These are phyloP conservation scores for Russula lepida DNA, from an alignment of 768 basidiomycete genomes.

Conservation along the genomic window DNA sequence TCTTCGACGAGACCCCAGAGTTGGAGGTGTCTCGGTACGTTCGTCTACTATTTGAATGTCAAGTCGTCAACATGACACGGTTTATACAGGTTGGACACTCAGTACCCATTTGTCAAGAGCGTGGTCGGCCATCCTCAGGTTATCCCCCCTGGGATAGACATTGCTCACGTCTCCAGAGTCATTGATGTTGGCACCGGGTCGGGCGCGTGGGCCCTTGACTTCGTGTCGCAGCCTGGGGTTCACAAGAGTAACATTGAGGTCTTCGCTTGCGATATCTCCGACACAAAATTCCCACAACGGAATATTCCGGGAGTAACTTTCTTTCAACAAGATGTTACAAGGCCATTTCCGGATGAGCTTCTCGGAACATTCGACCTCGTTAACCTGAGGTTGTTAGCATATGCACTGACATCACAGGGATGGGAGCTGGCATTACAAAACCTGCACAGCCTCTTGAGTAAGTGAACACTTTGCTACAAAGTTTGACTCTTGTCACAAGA, in stretches of 20 bases:
- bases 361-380: constrained; percentile 4
- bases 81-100: no score
- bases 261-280: constrained; percentile 7
- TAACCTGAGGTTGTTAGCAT: neutral
- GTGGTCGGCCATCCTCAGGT: neutral
- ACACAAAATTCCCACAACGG: neutral
- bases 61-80: no score
- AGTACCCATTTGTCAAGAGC: neutral
- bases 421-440: constrained; percentile 1
- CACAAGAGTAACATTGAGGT: neutral
- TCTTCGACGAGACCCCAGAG: no score
- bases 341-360: neutral
- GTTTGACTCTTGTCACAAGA: neutral
- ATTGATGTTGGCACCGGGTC: neutral
- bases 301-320: neutral
- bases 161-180: neutral
- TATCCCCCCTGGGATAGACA: neutral
- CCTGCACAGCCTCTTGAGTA: neutral
- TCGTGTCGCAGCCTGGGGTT: neutral
- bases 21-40: no score
- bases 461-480: neutral
- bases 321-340: constrained; percentile 2
- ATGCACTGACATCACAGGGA: neutral
- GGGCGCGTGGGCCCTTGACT: neutral
- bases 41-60: no score